Evolutionary conservation across 352 stramenopile species (phyloP), one percentile per base, ranked within the genome.

Genomic region (Pilasporangium apinafurcum): DNA sequence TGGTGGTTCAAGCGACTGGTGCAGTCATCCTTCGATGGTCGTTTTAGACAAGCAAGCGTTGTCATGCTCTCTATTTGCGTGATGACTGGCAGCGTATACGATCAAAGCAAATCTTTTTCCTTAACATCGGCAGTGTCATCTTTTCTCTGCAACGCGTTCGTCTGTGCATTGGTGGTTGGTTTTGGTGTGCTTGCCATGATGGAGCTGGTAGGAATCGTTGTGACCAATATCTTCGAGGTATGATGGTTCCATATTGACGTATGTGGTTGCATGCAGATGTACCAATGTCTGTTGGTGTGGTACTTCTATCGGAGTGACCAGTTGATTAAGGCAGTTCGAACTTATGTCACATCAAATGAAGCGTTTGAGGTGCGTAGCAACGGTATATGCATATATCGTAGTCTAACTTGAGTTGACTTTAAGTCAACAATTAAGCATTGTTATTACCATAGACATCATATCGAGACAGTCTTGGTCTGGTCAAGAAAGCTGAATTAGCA

Each of bases 401-500:
- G 18, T 30, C n/a, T 16, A n/a, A n/a, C n/a, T n/a, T n/a, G n/a
- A n/a, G n/a, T n/a, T n/a, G n/a, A n/a, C n/a, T n/a, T n/a, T n/a
- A n/a, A n/a, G n/a, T n/a, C n/a, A n/a, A n/a, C n/a, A n/a, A n/a
- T n/a, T n/a, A n/a, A n/a, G n/a, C 32, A 37, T 7, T 8, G 9
- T 20, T 37, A 20, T n/a, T 45, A 1, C 18, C 16, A 5, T 21
- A 80, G 21, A 12, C 25, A 1, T 40, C 51, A 13, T 88, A 72
- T 37, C 39, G 44, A 18, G 21, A 29, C 7, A 68, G 45, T 45
- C 34, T 88, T 26, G 54, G 60, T 14, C 18, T 80, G 9, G 52
- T 86, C 29, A 88, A 88, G 53, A 71, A 64, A 18, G 71, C 65
- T 8, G 76, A 88, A 39, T 28, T 83, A 21, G 69, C 65, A 7